phyloP scores from a whole-genome alignment of 2,329 filamentous ascomycete species.

The Venturia nashicola region DNA sequence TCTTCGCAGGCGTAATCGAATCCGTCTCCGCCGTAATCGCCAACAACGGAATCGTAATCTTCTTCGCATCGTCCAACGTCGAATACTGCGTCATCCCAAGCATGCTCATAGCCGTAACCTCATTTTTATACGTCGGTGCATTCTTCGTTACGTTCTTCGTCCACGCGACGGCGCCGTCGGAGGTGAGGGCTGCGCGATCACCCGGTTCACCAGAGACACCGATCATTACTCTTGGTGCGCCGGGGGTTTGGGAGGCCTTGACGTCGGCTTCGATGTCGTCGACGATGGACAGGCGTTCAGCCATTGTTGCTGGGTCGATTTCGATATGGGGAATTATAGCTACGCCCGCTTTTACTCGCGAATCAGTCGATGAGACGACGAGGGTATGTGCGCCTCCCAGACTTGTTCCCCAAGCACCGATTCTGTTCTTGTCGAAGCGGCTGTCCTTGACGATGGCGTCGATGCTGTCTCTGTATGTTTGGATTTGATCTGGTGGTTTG shows the following conservation, averaged over 20 bases:
- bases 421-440: slow-evolving; percentile 1
- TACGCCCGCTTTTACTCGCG: background rate
- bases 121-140: background rate
- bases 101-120: background rate
- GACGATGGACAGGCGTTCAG: background rate
- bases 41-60: background rate
- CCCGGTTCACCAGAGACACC: slow-evolving; percentile 1
- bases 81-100: background rate
- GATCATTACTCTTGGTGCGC: background rate
- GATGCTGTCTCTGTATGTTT: slow-evolving; percentile 1
- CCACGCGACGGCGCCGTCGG: slow-evolving; percentile 6
- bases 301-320: background rate
- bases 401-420: slow-evolving; percentile 5
- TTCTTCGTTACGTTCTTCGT: background rate
- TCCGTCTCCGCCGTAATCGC: slow-evolving; percentile 2
- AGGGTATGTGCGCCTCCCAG: slow-evolving; percentile 4
- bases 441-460: background rate
- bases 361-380: background rate
- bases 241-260: background rate
- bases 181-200: background rate
- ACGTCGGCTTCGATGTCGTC: background rate
- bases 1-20: slow-evolving; percentile 3
- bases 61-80: slow-evolving; percentile 1
- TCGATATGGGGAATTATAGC: slow-evolving; percentile 4
- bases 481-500: background rate